These are phyloP conservation scores for Suillus subaureus DNA, from an alignment of 768 basidiomycete species.

Conservation along the genomic window DNA sequence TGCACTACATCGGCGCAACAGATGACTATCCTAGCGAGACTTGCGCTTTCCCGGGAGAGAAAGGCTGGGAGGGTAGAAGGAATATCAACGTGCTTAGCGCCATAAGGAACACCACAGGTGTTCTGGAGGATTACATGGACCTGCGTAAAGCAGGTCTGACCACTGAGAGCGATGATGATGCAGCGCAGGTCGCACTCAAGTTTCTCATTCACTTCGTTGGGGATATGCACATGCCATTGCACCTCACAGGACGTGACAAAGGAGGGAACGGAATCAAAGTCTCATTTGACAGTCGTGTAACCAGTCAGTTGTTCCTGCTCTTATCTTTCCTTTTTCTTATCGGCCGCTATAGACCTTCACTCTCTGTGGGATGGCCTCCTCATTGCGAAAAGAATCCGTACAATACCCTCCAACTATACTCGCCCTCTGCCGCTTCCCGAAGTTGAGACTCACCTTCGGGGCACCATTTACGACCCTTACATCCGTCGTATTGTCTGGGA, in stretches of 20 bases:
- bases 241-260: conserved; percentile 83
- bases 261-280: conserved; percentile 87
- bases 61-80: conserved; percentile 67
- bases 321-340: background rate
- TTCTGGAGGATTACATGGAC: conserved; percentile 54
- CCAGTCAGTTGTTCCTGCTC: conserved; percentile 52
- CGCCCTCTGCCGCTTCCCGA: conserved; percentile 65
- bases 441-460: conserved; percentile 68
- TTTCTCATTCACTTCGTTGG: conserved; percentile 94
- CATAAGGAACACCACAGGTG: conserved; percentile 72
- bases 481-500: conserved; percentile 88
- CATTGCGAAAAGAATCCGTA: conserved; percentile 80
- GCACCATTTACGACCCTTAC: conserved; percentile 85
- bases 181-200: conserved; percentile 79
- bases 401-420: conserved; percentile 75
- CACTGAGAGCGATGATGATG: conserved; percentile 24
- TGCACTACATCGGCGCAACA: conserved; percentile 76
- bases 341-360: conserved; percentile 62
- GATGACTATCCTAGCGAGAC: conserved; percentile 77
- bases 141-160: conserved; percentile 9
- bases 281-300: conserved; percentile 66
- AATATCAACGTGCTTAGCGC: conserved; percentile 74
- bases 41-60: conserved; percentile 76
- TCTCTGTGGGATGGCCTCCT: conserved; percentile 86
- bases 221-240: conserved; percentile 92